Percentiles rank a stretch among this genome's conserved stretches.
phyloP scores from a whole-genome alignment of 2,329 filamentous ascomycete genomes.

The Colletotrichum ledebouriae region DNA sequence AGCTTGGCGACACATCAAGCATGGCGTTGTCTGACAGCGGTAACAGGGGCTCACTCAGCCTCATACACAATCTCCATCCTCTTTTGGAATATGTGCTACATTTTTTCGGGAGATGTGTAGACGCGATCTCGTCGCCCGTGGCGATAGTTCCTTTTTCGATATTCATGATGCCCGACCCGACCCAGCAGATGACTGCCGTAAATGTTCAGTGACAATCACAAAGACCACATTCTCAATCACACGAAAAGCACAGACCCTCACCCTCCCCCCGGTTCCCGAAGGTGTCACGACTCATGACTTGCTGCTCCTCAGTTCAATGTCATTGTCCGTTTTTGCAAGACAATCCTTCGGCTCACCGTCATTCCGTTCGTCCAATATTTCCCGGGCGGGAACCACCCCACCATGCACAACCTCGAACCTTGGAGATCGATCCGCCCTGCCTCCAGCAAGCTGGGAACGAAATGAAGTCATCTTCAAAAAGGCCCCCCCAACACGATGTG shows the following conservation, averaged over 20 bases:
- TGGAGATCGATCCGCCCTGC: neutral
- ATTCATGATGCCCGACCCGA: too few species aligned
- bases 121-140: neutral
- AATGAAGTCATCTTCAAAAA: slow-evolving; percentile 30
- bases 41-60: neutral
- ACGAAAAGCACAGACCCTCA: neutral
- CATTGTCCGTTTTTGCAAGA: slow-evolving; percentile 5
- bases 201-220: too few species aligned
- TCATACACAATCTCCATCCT: slow-evolving; percentile 2
- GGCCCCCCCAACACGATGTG: too few species aligned
- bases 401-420: neutral
- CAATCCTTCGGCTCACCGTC: neutral
- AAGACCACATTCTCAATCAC: too few species aligned
- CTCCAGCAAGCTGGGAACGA: slow-evolving; percentile 8
- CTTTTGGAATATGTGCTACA: neutral
- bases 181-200: neutral
- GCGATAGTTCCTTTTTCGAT: neutral
- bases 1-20: slow-evolving; percentile 29
- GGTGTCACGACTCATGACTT: slow-evolving; percentile 30
- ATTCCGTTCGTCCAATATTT: neutral
- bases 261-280: neutral
- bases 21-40: neutral
- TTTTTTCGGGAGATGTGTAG: neutral
- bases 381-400: too few species aligned
- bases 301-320: neutral